These are phyloP conservation scores for Odonthalia washingtoniensis DNA, from an alignment of 31 red algal species.

Conservation along the genomic window DNA sequence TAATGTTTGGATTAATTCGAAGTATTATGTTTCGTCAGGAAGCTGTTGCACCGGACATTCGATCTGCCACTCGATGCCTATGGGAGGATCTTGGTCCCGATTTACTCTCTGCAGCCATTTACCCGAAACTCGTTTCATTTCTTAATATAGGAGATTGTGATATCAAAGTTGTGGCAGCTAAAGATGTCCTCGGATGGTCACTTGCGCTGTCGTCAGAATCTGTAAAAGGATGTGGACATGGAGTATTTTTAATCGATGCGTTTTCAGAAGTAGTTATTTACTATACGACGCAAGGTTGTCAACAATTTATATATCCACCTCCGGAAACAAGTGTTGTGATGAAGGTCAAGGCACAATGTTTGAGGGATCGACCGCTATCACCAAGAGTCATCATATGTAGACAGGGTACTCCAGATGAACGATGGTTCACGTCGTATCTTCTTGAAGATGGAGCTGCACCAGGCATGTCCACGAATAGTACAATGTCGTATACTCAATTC, in stretches of 20 bases:
- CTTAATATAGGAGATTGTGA: conserved; percentile 59
- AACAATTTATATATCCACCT: conserved; percentile 51
- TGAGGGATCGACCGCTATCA: conserved; percentile 61
- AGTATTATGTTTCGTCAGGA: conserved; percentile 75
- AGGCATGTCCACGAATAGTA: background rate
- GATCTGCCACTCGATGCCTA: conserved; percentile 48
- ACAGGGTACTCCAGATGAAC: conserved; percentile 66
- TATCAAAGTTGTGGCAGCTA: too few species aligned
- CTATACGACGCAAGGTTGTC: conserved; percentile 30
- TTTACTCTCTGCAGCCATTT: conserved; percentile 51
- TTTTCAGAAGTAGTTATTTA: conserved; percentile 74
- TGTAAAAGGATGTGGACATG: conserved; percentile 63
- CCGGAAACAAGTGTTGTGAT: conserved; percentile 65
- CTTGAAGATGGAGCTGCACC: conserved; percentile 60
- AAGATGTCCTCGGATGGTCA: too few species aligned
- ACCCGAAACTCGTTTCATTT: conserved; percentile 66
- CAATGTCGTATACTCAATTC: conserved; percentile 33
- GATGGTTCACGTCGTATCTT: conserved; percentile 73
- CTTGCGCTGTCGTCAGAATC: conserved; percentile 49
- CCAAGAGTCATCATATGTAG: conserved; percentile 53
- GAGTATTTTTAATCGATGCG: conserved; percentile 70
- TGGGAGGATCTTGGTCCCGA: conserved; percentile 75
- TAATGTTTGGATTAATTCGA: conserved; percentile 68
- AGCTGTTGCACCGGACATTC: conserved; percentile 53
- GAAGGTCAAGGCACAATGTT: conserved; percentile 40